Evolutionary conservation across 2,329 filamentous ascomycete genomes (phyloP), one percentile per base, ranked within the genome.

Genomic region (Cladophialophora immunda): DNA sequence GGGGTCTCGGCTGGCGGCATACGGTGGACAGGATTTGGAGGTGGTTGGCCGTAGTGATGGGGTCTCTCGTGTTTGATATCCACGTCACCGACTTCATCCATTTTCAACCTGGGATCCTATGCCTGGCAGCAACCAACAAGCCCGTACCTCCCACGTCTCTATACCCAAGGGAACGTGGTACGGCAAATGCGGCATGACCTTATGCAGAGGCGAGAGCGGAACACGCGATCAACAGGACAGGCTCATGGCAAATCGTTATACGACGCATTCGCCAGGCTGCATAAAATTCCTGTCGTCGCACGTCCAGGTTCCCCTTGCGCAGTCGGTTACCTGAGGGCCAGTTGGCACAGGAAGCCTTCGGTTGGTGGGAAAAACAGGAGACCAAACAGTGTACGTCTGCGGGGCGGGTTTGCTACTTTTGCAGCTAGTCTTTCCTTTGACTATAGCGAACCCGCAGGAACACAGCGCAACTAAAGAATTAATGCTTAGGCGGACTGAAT

Each of bases 1-100:
- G 68, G 58, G 58, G 71, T 70, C 59, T 72, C 72, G 72, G 71
- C 47, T 68, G 70, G 64, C 67, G 68, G 71, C 72, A 72, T 69
- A 58, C 65, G 70, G 54, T 71, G 69, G 63, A 64, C 47, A 47
- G 41, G 45, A 52, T 61, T 56, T 52, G 64, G 63, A 67, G 67
- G 70, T 62, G 65, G 64, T 45, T 65, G 70, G 22, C 58, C 65
- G 64, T 72, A 72, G 15, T 61, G 59, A 68, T 67, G 68, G 60
- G 69, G 52, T 59, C 67, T 54, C 47, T 71, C 68, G 63, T 69
- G 69, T 64, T 67, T 72, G 38, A 66, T 52, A 65, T 72, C 68
- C 65, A 67, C 67, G 65, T 71, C 70, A 67, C 68, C 63, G 19
- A 66, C 63, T 54, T 68, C 69, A 64, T 71, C 70, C 69, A 72